Percentiles rank a stretch among this genome's conserved stretches.
These are phyloP conservation scores for Zymoseptoria ardabiliae DNA, from an alignment of 2,329 filamentous ascomycete genomes.

Conservation along the genomic window DNA sequence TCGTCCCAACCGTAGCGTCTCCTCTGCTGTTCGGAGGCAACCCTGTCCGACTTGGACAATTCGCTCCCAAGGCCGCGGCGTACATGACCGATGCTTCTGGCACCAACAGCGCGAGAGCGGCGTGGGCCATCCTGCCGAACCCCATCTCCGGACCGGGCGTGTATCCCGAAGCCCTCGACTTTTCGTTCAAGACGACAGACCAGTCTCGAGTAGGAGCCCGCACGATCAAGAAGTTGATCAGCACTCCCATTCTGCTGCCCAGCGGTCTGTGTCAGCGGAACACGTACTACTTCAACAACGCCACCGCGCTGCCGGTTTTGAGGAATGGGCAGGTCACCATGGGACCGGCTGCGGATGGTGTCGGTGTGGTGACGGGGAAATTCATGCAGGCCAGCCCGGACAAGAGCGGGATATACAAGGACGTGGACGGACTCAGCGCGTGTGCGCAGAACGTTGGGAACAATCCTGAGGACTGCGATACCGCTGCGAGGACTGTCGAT, in stretches of 20 bases:
- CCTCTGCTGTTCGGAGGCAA: conserved; percentile 16
- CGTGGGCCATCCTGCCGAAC: conserved; percentile 18
- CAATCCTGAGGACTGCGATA: conserved; percentile 18
- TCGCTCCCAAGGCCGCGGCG: conserved; percentile 10
- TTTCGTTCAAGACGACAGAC: conserved; percentile 8
- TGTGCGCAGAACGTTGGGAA: conserved; percentile 21
- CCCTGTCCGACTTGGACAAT: conserved; percentile 14
- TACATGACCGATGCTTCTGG: conserved; percentile 12
- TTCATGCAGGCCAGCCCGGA: conserved; percentile 17
- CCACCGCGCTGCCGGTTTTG: conserved; percentile 13
- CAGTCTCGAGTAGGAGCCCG: conserved; percentile 7
- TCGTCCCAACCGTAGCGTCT: conserved; percentile 17
- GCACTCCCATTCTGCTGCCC: conserved; percentile 14
- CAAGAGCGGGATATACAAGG: conserved; percentile 13
- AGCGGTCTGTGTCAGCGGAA: conserved; percentile 18
- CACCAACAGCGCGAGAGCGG: conserved; percentile 9
- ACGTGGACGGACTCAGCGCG: conserved; percentile 14
- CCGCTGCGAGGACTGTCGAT: conserved; percentile 14
- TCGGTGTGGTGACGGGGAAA: conserved; percentile 3
- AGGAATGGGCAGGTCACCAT: conserved; percentile 18
- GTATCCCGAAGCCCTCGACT: conserved; percentile 15
- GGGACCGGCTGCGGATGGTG: conserved; percentile 16
- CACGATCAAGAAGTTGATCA: conserved; percentile 17
- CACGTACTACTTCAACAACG: conserved; percentile 22
- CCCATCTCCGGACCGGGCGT: conserved; percentile 20